phyloP scores from a whole-genome alignment of 2,329 filamentous ascomycete genomes.

The Claviceps purpurea region DNA sequence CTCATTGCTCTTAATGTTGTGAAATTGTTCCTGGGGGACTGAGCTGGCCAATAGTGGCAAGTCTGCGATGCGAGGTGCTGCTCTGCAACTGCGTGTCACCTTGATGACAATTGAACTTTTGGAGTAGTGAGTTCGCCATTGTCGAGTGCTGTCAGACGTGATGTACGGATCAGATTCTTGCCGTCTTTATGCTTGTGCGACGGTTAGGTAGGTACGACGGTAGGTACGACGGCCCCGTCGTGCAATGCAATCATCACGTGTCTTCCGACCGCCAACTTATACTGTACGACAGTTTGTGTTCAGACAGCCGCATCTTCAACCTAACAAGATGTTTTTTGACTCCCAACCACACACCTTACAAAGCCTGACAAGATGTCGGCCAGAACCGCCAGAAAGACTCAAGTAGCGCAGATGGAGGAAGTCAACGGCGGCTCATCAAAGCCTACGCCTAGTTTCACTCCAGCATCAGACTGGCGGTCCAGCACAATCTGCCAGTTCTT shows the following conservation, averaged over 20 bases:
- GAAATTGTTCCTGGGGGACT: background rate
- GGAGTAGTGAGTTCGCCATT: slow-evolving; percentile 14
- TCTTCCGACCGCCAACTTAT: background rate
- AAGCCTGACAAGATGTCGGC: background rate
- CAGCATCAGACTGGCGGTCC: background rate
- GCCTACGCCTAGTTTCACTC: background rate
- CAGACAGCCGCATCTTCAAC: background rate
- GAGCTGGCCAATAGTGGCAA: background rate
- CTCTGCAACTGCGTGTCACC: background rate
- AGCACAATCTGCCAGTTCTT: background rate
- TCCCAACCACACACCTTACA: background rate
- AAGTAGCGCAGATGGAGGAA: background rate
- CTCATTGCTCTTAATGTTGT: no score
- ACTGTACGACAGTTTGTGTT: background rate
- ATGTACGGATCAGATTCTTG: no score
- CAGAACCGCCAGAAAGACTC: background rate
- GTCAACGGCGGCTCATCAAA: background rate
- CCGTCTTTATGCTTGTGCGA: no score
- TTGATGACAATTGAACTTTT: background rate
- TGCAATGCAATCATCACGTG: background rate
- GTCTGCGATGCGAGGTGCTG: background rate
- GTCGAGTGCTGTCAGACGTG: background rate
- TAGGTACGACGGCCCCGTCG: no score
- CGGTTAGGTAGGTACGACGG: no score
- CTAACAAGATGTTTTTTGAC: background rate